These are phyloP conservation scores for Coemansia sp. DNA, from an alignment of 192 early-diverging fungal species.

Conservation along the genomic window DNA sequence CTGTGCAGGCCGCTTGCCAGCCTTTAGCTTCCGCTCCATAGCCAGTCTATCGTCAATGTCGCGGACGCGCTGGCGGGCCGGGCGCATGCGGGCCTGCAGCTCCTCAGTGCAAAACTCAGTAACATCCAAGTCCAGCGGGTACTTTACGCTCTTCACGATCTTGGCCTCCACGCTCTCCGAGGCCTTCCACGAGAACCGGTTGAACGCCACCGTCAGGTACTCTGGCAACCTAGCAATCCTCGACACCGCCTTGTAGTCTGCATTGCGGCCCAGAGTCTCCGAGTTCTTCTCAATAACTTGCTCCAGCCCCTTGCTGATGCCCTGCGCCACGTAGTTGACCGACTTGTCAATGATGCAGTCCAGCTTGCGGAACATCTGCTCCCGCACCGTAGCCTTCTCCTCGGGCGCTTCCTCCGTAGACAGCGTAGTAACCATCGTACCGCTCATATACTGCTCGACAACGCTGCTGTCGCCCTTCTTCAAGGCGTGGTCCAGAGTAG, in stretches of 20 bases:
- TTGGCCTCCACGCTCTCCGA: slow-evolving; percentile 79
- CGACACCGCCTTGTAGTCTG: slow-evolving; percentile 72
- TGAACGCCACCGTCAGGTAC: slow-evolving; percentile 88
- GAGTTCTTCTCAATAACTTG: slow-evolving; percentile 91
- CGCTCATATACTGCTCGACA: slow-evolving; percentile 82
- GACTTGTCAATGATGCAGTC: slow-evolving; percentile 63
- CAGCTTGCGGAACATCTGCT: slow-evolving; percentile 78
- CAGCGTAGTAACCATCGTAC: slow-evolving; percentile 57
- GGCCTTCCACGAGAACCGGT: slow-evolving; percentile 95
- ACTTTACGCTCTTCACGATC: slow-evolving; percentile 93
- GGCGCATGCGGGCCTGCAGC: slow-evolving; percentile 71
- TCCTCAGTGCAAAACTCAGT: slow-evolving; percentile 83
- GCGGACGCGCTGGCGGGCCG: slow-evolving; percentile 62
- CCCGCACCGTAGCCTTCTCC: slow-evolving; percentile 60
- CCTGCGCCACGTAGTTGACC: slow-evolving; percentile 45
- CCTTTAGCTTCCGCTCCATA: slow-evolving; percentile 55
- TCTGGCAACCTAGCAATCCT: slow-evolving; percentile 80
- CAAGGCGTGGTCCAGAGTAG: slow-evolving; percentile 52
- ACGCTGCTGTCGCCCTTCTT: slow-evolving; percentile 6
- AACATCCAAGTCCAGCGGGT: slow-evolving; percentile 88
- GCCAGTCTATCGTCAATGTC: slow-evolving; percentile 70
- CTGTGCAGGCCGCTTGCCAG: slow-evolving; percentile 6
- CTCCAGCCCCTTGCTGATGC: slow-evolving; percentile 60
- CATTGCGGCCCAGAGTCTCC: slow-evolving; percentile 71
- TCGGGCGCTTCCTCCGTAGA: slow-evolving; percentile 68